phyloP scores from a whole-genome alignment of 2,329 filamentous ascomycete genomes.

The Dactylonectria macrodidyma region DNA sequence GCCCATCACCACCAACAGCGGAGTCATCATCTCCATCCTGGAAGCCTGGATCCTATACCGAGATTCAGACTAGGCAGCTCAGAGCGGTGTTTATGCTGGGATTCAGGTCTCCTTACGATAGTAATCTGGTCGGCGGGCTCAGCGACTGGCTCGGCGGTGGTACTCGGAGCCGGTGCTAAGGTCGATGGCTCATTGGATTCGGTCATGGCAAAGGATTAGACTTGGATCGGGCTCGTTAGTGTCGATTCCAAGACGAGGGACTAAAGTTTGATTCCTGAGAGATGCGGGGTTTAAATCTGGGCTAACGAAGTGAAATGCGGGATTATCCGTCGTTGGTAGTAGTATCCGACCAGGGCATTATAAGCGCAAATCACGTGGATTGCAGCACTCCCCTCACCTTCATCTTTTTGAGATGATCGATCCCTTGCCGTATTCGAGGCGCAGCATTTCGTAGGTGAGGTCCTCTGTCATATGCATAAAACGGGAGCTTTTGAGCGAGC shows the following conservation, averaged over 20 bases:
- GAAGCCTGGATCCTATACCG: conserved; percentile 1
- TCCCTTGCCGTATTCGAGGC: too few species aligned
- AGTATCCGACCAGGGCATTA: too few species aligned
- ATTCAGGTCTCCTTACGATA: conserved; percentile 7
- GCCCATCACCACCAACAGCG: not conserved
- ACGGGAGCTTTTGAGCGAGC: too few species aligned
- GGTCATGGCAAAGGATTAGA: not conserved
- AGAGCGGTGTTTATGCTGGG: conserved; percentile 1
- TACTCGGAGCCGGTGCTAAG: not conserved
- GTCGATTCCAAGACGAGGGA: not conserved
- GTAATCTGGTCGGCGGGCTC: conserved; percentile 4
- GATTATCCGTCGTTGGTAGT: too few species aligned
- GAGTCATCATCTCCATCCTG: not conserved
- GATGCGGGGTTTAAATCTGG: conserved; percentile 5
- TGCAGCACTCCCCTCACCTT: too few species aligned
- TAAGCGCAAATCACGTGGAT: too few species aligned
- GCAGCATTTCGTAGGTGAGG: too few species aligned
- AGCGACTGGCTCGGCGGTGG: not conserved
- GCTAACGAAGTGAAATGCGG: too few species aligned
- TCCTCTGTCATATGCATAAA: too few species aligned
- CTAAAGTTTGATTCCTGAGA: not conserved
- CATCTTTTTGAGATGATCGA: too few species aligned
- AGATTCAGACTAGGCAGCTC: conserved; percentile 1
- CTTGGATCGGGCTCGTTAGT: not conserved
- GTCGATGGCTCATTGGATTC: not conserved